Conservation (phyloP, 208 protist genomes). For the Angomonas ambiguus region DNA sequence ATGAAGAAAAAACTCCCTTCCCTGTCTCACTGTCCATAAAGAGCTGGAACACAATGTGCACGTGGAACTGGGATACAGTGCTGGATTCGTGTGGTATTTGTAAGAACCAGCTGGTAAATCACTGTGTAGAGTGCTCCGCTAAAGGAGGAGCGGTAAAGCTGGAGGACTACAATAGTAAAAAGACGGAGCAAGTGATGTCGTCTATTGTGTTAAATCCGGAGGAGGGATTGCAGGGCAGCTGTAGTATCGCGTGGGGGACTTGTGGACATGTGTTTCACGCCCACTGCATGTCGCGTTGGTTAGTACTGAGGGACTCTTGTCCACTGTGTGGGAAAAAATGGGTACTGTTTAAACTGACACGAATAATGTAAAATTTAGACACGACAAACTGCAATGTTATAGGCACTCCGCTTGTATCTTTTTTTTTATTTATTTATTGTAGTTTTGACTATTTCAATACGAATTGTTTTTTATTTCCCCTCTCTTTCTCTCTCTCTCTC, state of each 20-base stretch:
- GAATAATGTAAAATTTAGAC: conserved; percentile 22
- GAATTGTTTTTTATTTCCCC: neutral
- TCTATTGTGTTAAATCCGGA: conserved; percentile 9
- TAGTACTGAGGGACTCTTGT: conserved; percentile 39
- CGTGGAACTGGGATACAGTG: conserved; percentile 95
- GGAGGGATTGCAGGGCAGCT: conserved; percentile 11
- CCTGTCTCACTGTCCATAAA: neutral
- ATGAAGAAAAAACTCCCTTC: neutral
- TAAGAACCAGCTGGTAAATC: conserved; percentile 94
- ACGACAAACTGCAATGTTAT: neutral
- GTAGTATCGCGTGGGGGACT: conserved; percentile 86
- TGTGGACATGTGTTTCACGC: conserved; percentile 74
- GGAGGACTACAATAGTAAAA: neutral
- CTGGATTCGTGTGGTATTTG: conserved; percentile 97
- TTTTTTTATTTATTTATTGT: neutral
- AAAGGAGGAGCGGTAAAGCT: neutral
- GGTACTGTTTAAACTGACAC: conserved; percentile 39
- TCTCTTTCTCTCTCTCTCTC: conserved; percentile 7
- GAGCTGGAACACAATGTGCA: conserved; percentile 94
- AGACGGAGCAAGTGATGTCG: neutral
- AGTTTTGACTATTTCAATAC: neutral
- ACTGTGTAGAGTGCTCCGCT: conserved; percentile 93
- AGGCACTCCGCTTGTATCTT: neutral
- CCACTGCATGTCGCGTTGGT: conserved; percentile 64
- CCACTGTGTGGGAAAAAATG: conserved; percentile 56